phyloP scores from a whole-genome alignment of 2,329 filamentous ascomycete genomes.

The Periconia digitata region DNA sequence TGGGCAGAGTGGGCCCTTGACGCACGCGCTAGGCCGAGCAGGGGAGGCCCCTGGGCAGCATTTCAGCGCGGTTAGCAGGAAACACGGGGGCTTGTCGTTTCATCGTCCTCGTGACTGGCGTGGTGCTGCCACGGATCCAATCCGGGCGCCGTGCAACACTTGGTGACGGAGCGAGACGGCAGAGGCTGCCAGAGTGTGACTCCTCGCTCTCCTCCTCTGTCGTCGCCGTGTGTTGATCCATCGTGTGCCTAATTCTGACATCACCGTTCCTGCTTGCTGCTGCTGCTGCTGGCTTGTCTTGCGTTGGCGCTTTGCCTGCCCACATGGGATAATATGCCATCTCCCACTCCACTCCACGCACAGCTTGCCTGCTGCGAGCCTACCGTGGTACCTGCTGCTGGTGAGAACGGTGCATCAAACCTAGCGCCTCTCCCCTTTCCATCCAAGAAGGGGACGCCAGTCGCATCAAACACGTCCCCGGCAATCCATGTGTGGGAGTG shows the following conservation, averaged over 20 bases:
- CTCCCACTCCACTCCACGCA: too few relatives aligned
- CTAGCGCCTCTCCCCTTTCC: slow-evolving; percentile 29
- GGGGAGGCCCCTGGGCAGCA: slow-evolving; percentile 38
- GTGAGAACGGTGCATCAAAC: slow-evolving; percentile 37
- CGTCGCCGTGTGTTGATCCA: too few relatives aligned
- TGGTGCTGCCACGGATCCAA: slow-evolving; percentile 41
- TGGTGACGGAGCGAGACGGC: slow-evolving; percentile 16
- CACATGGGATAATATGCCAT: too few relatives aligned
- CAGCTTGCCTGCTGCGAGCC: slow-evolving; percentile 11
- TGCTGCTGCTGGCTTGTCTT: too few relatives aligned
- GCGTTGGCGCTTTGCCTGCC: too few relatives aligned
- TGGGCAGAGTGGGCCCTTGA: slow-evolving; percentile 31
- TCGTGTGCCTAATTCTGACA: slow-evolving; percentile 34
- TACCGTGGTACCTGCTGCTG: slow-evolving; percentile 15
- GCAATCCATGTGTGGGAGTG: slow-evolving; percentile 17
- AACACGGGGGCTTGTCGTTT: slow-evolving; percentile 44
- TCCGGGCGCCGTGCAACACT: slow-evolving; percentile 30
- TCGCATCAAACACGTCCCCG: slow-evolving; percentile 25
- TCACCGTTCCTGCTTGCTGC: too few relatives aligned
- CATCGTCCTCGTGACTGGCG: slow-evolving; percentile 45
- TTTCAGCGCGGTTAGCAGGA: slow-evolving; percentile 35
- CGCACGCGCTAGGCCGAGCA: slow-evolving; percentile 44
- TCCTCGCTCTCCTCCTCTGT: slow-evolving; percentile 8
- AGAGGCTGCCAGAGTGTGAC: slow-evolving; percentile 9
- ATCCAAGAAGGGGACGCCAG: slow-evolving; percentile 17